Evolutionary conservation across 2,329 filamentous ascomycete species (phyloP).

Genomic region (Coniochaeta sp.): DNA sequence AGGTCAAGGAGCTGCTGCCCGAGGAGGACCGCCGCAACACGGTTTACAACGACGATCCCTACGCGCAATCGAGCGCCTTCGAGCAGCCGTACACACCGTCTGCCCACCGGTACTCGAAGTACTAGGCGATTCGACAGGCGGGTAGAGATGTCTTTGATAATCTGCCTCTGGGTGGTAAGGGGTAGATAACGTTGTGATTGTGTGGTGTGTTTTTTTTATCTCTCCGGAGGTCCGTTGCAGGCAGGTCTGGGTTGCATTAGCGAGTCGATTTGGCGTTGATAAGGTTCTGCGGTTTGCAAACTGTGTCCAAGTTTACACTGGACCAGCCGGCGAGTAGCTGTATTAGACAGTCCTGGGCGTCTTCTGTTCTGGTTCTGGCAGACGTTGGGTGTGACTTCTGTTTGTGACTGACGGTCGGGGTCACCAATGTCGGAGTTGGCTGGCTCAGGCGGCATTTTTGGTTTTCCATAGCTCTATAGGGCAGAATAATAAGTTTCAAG

Average conservation of each 20-base stretch:
- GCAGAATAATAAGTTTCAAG: neutral
- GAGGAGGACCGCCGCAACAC: constrained; percentile 69
- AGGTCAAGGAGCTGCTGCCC: constrained; percentile 83
- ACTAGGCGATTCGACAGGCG: constrained; percentile 21
- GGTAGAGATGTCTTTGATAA: neutral
- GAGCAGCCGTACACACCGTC: constrained; percentile 43
- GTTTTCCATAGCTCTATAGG: neutral
- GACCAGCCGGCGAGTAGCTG: neutral
- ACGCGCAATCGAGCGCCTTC: constrained; percentile 46
- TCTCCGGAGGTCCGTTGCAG: neutral
- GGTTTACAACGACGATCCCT: constrained; percentile 62
- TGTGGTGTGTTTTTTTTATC: neutral
- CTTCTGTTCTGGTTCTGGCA: neutral
- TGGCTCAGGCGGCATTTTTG: neutral
- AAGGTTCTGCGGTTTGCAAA: neutral
- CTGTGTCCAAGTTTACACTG: neutral
- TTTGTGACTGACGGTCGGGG: neutral
- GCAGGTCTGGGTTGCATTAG: neutral
- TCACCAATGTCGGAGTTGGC: neutral
- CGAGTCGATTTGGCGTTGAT: neutral
- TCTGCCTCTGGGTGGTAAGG: neutral
- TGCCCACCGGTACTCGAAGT: constrained; percentile 37
- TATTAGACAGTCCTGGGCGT: neutral
- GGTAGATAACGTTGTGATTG: neutral
- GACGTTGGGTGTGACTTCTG: neutral